A percentile compares a stretch with the other conserved stretches of the same genome.
These are phyloP conservation scores for Leptomonas pyrrhocoris DNA, from an alignment of 208 protist species.

Conservation along the genomic window DNA sequence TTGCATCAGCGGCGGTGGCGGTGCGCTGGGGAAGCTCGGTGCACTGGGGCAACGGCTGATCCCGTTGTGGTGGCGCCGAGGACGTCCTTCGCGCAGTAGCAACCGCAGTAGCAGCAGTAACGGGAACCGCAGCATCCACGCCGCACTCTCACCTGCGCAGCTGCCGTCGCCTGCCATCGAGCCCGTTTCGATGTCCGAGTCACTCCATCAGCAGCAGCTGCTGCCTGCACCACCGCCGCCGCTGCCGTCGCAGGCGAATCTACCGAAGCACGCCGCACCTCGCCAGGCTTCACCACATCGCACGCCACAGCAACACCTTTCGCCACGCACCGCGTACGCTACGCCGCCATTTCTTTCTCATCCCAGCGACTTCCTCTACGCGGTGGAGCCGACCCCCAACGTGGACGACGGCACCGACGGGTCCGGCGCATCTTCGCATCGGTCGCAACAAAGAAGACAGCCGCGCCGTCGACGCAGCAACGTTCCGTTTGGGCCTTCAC, in stretches of 20 bases:
- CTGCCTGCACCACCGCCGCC: not conserved
- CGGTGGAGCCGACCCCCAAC: not conserved
- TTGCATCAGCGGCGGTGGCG: not conserved
- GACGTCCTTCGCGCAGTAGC: not conserved
- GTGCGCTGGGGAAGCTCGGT: not conserved
- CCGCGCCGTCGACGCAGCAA: not conserved
- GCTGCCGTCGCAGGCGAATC: no score
- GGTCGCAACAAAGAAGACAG: not conserved
- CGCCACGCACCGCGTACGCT: not conserved
- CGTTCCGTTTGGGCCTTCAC: not conserved
- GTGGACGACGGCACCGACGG: slow-evolving; percentile 2
- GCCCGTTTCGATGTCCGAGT: no score
- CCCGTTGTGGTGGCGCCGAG: slow-evolving; percentile 9
- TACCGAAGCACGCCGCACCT: no score
- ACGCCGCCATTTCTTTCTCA: not conserved
- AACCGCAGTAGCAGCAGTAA: slow-evolving; percentile 1
- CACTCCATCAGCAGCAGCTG: not conserved
- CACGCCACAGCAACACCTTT: not conserved
- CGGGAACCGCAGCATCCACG: not conserved
- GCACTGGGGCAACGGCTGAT: slow-evolving; percentile 10
- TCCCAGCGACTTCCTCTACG: not conserved
- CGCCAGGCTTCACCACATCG: not conserved
- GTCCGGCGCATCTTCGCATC: not conserved
- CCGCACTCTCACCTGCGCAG: not conserved
- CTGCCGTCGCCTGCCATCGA: no score